phyloP scores from a whole-genome alignment of 148 eudicot species.

The Simmondsia chinensis region DNA sequence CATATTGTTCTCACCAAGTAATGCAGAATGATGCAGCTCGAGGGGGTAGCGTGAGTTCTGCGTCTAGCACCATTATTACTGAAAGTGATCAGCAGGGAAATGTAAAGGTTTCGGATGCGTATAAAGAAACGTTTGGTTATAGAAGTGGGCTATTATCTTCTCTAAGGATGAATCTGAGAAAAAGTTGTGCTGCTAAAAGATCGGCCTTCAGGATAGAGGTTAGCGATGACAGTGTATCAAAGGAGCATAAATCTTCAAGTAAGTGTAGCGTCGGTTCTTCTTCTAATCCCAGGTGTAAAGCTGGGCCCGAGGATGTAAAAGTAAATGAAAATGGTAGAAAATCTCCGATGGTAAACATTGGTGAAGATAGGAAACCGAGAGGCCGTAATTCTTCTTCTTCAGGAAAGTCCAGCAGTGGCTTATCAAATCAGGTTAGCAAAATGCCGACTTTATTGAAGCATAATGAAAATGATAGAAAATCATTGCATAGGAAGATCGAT shows the following conservation, averaged over 20 bases:
- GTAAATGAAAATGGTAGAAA: no score
- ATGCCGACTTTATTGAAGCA: neutral
- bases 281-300: no score
- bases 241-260: conserved; percentile 33
- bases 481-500: conserved; percentile 2
- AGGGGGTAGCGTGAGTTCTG: conserved; percentile 12
- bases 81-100: conserved; percentile 16
- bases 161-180: conserved; percentile 33
- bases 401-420: no score
- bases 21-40: conserved; percentile 2
- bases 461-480: conserved; percentile 1
- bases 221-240: conserved; percentile 21
- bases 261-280: conserved; percentile 60
- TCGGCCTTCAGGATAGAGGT: conserved; percentile 35
- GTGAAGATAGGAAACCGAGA: conserved; percentile 4
- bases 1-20: conserved; percentile 6
- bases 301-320: no score
- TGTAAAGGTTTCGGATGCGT: conserved; percentile 21
- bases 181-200: conserved; percentile 46
- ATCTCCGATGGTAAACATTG: no score
- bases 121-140: conserved; percentile 15
- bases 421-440: no score
- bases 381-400: no score
- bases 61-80: conserved; percentile 29
- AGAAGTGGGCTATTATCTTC: conserved; percentile 30